phyloP scores from a whole-genome alignment of 495 filamentous ascomycete genomes.

The Paragyromitra xinjiangensis region DNA sequence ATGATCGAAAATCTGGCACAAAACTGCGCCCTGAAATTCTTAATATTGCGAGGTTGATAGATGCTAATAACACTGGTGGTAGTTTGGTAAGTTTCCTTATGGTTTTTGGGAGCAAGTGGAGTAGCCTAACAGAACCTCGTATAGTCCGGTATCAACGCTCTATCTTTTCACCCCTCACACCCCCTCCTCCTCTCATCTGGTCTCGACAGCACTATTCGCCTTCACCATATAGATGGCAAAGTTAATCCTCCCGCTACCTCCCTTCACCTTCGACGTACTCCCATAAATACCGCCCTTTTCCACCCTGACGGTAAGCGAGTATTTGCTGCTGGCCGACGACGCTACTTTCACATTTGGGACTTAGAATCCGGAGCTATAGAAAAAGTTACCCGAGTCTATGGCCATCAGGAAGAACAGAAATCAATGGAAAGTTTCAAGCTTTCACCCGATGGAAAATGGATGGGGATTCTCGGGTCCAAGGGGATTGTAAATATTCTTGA shows the following conservation, averaged over 20 bases:
- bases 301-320: conserved; percentile 71
- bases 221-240: conserved; percentile 84
- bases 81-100: conserved; percentile 65
- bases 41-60: conserved; percentile 78
- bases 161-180: conserved; percentile 86
- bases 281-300: conserved; percentile 82
- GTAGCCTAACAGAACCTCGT: not conserved
- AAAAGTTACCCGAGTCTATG: conserved; percentile 78
- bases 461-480: conserved; percentile 81
- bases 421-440: conserved; percentile 90
- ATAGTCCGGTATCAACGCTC: conserved; percentile 76
- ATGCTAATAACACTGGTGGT: conserved; percentile 64
- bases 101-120: not conserved
- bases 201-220: conserved; percentile 79
- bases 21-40: conserved; percentile 85
- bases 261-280: conserved; percentile 81
- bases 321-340: conserved; percentile 83
- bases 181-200: conserved; percentile 90
- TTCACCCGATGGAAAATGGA: conserved; percentile 82
- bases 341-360: conserved; percentile 96
- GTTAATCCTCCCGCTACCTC: conserved; percentile 89
- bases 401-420: conserved; percentile 76
- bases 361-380: conserved; percentile 79
- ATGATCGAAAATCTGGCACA: conserved; percentile 57
- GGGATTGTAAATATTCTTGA: conserved; percentile 87